Conservation (phyloP, 169 alveolate species). For the Pseudocohnilembus persalinus region DNA sequence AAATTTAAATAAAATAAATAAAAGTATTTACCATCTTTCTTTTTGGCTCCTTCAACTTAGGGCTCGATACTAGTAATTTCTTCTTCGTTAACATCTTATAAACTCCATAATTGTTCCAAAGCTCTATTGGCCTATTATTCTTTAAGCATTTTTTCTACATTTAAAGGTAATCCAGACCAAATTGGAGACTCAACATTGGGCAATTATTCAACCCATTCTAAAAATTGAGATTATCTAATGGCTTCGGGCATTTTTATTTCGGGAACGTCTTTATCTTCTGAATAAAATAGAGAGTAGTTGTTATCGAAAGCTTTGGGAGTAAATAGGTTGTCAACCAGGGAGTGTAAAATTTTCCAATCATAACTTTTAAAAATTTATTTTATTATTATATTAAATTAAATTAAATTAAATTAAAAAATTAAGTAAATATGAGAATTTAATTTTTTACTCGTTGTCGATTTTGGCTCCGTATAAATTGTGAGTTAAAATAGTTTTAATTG, state of each 20-base stretch:
- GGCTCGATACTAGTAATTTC: constrained; percentile 55
- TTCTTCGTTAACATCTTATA: constrained; percentile 79
- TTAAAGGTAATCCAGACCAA: constrained; percentile 86
- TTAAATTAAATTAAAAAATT: too few species aligned
- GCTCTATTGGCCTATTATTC: constrained; percentile 60
- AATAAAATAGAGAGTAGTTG: constrained; percentile 67
- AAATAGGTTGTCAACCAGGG: constrained; percentile 90
- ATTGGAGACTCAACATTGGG: constrained; percentile 83
- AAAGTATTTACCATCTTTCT: constrained; percentile 43
- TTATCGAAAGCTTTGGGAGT: constrained; percentile 83
- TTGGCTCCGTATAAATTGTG: constrained; percentile 97
- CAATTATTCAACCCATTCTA: constrained; percentile 72
- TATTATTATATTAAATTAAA: too few species aligned
- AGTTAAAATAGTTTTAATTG: constrained; percentile 91
- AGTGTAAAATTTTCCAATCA: constrained; percentile 90
- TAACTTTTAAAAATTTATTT: constrained; percentile 11
- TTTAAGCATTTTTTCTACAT: constrained; percentile 81
- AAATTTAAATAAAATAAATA: too few species aligned
- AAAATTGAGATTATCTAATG: constrained; percentile 56
- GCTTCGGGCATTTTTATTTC: constrained; percentile 78
- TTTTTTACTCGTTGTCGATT: constrained; percentile 90
- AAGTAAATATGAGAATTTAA: background rate
- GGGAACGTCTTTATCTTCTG: constrained; percentile 46
- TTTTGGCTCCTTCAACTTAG: constrained; percentile 6
- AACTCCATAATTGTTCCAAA: constrained; percentile 50